Evolutionary conservation across 2,329 filamentous ascomycete species (phyloP), one percentile per base, ranked within the genome.

Genomic region (Cytospora schulzeri): DNA sequence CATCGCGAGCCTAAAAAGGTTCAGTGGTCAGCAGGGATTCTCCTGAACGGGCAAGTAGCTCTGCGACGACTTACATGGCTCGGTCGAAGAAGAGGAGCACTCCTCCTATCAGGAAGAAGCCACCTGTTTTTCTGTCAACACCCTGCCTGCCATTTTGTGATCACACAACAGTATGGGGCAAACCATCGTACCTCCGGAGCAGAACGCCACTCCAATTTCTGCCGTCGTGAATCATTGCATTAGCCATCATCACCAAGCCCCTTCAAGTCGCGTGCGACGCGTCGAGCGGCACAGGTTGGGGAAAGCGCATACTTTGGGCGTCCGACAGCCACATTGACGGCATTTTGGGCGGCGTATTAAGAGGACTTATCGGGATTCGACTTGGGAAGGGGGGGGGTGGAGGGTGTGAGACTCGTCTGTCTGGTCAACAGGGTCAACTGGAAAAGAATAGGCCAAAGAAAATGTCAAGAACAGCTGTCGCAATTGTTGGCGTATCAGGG

Each of bases 171-270:
- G 64, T 33, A 61, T 61, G 9, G 35, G 35, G n/a, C 68, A 70
- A 35, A 12, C 70, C 71, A 77, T 90, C 91, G 71, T 89, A 97
- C 93, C 94, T 74, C 93, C 94, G 74, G 92, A 95, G 85, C 95
- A 98, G 83, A 99, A 99, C 76, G 93, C 92, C 68, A 97, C 93
- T 71, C 95, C 95, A 73, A 98, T 91, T 79, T 99, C 95, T 98
- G 73, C 71, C 57, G n/a, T 50, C 50, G 22, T 24, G 51, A 56
- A 69, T 64, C 41, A 3, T 65, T 62, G 73, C 69, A 55, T 80
- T 65, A 81, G 77, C 68, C 60, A 48, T 69, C 51, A 63, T 33
- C 2, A 14, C 24, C 45, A 4, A 19, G n/a, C 29, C 51, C 31
- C 52, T 15, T n/a, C 51, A 4, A 29, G 56, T 55, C 60, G 29